These are phyloP conservation scores for Nicotiana noctiflora DNA, from an alignment of 257 asterid species.

Conservation along the genomic window DNA sequence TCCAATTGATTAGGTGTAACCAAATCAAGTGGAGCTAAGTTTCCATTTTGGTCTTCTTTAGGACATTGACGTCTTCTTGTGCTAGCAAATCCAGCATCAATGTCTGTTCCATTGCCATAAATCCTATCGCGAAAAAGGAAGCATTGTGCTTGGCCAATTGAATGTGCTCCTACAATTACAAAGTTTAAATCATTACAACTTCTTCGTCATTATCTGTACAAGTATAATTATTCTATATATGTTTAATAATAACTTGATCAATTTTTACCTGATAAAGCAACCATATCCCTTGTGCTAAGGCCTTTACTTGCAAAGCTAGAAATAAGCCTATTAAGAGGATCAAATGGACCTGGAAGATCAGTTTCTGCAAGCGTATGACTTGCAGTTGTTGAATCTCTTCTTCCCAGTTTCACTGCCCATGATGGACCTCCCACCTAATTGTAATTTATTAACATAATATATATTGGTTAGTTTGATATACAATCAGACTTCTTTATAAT, in stretches of 20 bases:
- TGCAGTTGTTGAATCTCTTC: background rate
- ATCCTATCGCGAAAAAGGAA: constrained; percentile 29
- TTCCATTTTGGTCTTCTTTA: background rate
- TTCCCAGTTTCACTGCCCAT: background rate
- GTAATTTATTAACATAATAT: background rate
- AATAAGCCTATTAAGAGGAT: background rate
- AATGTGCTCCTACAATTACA: background rate
- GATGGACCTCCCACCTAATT: background rate
- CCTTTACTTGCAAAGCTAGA: background rate
- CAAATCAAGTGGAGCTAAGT: constrained; percentile 35
- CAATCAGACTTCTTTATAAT: too few species aligned
- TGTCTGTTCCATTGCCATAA: constrained; percentile 33
- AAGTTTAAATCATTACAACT: background rate
- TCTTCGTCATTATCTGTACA: background rate
- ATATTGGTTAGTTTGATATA: too few species aligned
- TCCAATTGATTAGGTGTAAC: constrained; percentile 43
- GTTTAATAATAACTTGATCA: background rate
- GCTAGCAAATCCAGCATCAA: constrained; percentile 29
- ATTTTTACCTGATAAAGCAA: background rate
- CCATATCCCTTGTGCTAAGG: background rate
- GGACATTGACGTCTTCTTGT: constrained; percentile 4
- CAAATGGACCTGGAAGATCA: background rate
- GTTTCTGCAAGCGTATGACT: background rate
- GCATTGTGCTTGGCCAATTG: background rate
- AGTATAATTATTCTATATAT: too few species aligned